Evolutionary conservation across 2,329 filamentous ascomycete genomes (phyloP).

Genomic region (Westerdykella aurantiaca): DNA sequence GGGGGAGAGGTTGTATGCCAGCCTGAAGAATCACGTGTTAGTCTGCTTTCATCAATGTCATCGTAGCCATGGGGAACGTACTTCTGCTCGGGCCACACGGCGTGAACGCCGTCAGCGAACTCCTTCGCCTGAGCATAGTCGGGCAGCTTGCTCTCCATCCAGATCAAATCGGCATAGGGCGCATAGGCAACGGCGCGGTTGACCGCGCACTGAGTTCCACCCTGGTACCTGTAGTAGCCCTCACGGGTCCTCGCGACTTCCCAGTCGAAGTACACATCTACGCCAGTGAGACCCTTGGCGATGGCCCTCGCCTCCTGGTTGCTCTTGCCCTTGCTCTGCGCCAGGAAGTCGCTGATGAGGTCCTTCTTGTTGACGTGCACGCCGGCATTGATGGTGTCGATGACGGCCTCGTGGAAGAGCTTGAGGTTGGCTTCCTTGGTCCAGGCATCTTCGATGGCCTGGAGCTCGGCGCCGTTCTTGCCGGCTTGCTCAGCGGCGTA

Average conservation of each 20-base stretch:
- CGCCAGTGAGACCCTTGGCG: constrained; percentile 69
- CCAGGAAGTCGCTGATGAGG: constrained; percentile 61
- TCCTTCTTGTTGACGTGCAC: constrained; percentile 62
- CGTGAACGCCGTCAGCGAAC: constrained; percentile 89
- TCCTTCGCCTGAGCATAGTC: constrained; percentile 87
- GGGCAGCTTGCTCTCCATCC: constrained; percentile 98
- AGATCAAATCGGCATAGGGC: constrained; percentile 91
- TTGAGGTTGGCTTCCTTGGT: constrained; percentile 69
- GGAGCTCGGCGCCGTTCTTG: constrained; percentile 73
- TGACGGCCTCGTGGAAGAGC: constrained; percentile 86
- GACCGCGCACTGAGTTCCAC: constrained; percentile 84
- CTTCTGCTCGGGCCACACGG: constrained; percentile 95
- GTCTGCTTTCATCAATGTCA: constrained; percentile 3
- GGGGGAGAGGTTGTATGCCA: constrained; percentile 96
- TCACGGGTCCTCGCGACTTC: constrained; percentile 87
- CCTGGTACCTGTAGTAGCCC: constrained; percentile 89
- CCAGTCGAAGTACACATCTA: constrained; percentile 90
- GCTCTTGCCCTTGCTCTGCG: constrained; percentile 72
- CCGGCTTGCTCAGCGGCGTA: constrained; percentile 73
- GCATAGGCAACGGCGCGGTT: constrained; percentile 89
- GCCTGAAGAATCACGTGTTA: constrained; percentile 47
- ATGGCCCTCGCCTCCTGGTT: constrained; percentile 75
- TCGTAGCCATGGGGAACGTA: constrained; percentile 42
- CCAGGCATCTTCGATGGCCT: constrained; percentile 92
- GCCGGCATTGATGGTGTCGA: constrained; percentile 69